Base-by-base conservation (phyloP, 495 filamentous ascomycete species). In the Penicillium pancosmium region DNA sequence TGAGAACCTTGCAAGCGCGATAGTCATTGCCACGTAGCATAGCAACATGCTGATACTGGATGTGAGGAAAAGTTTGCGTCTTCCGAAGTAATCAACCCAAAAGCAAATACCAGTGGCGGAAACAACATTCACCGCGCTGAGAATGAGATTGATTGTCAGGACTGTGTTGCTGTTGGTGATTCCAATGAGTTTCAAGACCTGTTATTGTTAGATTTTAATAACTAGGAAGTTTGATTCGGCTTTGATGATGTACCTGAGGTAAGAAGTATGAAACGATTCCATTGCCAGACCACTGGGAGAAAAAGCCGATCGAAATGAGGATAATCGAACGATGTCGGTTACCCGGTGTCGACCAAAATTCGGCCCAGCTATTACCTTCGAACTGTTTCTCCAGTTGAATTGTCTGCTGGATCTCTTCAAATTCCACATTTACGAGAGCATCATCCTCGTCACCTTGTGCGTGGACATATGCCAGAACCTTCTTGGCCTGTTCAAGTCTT, bases 291-390 rank as follows among this genome's bases (percentile, higher is more conserved):
- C 59, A 68, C 58, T 74, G 73, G 10, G 81, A 78, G 61, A 86
- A 80, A 53, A 88, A 84, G 62, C 86, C 86, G 34, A 87, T 76
- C 12, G 82, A 83, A 34, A 86, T 67, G 52, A 86, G 78, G 25
- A 89, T 69, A 34, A 68, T 56, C 1, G 85, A 67, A 13, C 86
- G 79, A 64, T 86, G 85, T 12, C 85, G 80, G 74, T 91, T 91
- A 57, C 87, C 87, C 66, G 79, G 81, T 54, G 86, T 88, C 36
- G 72, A 72, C 78, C 86, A 79, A 72, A 90, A 85, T 60, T 88
- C 84, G 27, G 61, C 74, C 53, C 68, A 64, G 33, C 31, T 64
- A 50, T 62, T 62, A 44, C 73, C 66, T 54, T 68, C 63, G 44
- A 63, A 60, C 53, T 73, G 57, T 50, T 73, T 71, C 56, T 73